Base-by-base conservation (phyloP, 768 basidiomycete species). In the Tylopilus sp. region DNA sequence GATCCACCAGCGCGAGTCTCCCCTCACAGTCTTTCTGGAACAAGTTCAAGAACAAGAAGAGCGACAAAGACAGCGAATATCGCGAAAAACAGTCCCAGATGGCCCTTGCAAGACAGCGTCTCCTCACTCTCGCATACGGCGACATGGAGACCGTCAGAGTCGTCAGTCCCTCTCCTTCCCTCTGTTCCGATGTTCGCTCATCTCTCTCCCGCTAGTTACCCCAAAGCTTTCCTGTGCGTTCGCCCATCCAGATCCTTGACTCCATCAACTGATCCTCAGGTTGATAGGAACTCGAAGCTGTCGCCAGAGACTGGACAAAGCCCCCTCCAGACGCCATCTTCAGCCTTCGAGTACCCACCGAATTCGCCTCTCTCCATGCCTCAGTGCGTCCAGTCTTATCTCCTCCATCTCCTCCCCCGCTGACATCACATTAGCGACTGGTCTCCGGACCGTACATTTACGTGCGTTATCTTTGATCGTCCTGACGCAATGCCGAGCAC, bases 101-200 rank as follows among this genome's bases (percentile, higher is more conserved):
- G 83, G 80, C 86, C 3, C 76, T 91, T 59, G 76, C 84, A 22
- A 73, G 88, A 48, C 85, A 86, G 58, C 81, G 86, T 53, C 80
- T 90, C 57, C 77, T 93, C 59, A 93, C 91, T 52, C 81, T 93
- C 51, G 83, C 81, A 9, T 89, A 85, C 67, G 86, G 76, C 48
- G 91, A 92, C 35, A 88, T 91, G 85, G 91, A 93, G 71, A 92
- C 91, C 8, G 77, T 93, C 52, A 78, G 85, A 57, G 81, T 86
- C 76, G 86, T 70, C 44, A 46, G 67, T 59, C n/a, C 48, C n/a
- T 17, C 47, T 20, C 48, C 43, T 44, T 55, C 20, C 43, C 31
- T 52, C 48, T 50, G 3, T 48, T 55, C 39, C 18, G 33, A 0
- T 41, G 10, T 26, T 8, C 43, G 3, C 52, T 50, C 49, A 48